These are phyloP conservation scores for Monilinia aucupariae DNA, from an alignment of 2,329 filamentous ascomycete genomes.

Conservation along the genomic window DNA sequence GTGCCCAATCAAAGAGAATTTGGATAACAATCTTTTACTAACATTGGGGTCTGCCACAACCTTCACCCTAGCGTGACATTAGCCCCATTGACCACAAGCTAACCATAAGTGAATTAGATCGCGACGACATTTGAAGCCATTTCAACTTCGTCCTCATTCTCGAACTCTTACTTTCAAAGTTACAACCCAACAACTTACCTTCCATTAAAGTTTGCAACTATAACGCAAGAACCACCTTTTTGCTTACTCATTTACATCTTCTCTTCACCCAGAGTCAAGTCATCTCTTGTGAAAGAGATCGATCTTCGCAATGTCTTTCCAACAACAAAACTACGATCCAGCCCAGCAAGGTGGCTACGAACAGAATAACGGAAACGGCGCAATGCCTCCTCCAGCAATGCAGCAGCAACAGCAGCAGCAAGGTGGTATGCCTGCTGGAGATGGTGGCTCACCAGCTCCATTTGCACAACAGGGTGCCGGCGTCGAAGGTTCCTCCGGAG, in stretches of 20 bases:
- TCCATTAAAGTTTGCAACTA: not conserved
- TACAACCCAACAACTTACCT: constrained; percentile 3
- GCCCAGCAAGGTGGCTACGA: constrained; percentile 55
- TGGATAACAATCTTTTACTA: not conserved
- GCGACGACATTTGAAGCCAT: constrained; percentile 2
- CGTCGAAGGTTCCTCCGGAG: constrained; percentile 33
- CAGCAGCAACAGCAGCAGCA: constrained; percentile 45
- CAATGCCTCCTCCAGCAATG: constrained; percentile 41
- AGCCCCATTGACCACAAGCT: not conserved
- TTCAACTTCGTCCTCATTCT: not conserved
- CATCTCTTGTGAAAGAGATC: not conserved
- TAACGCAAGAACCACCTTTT: not conserved
- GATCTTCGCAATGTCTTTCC: constrained; percentile 6
- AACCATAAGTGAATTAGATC: constrained; percentile 17
- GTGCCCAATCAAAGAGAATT: not conserved
- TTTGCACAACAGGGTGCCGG: constrained; percentile 42
- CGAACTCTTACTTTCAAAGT: constrained; percentile 14
- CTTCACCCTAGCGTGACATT: constrained; percentile 1
- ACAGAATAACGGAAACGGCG: constrained; percentile 36
- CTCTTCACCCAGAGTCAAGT: not conserved
- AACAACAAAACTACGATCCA: constrained; percentile 44
- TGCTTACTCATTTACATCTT: constrained; percentile 5
- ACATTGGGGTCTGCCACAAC: constrained; percentile 15
- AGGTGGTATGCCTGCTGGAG: constrained; percentile 41
- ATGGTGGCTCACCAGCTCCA: constrained; percentile 52